These are phyloP conservation scores for Plasmodium gonderi DNA, from an alignment of 169 alveolate species.

Conservation along the genomic window DNA sequence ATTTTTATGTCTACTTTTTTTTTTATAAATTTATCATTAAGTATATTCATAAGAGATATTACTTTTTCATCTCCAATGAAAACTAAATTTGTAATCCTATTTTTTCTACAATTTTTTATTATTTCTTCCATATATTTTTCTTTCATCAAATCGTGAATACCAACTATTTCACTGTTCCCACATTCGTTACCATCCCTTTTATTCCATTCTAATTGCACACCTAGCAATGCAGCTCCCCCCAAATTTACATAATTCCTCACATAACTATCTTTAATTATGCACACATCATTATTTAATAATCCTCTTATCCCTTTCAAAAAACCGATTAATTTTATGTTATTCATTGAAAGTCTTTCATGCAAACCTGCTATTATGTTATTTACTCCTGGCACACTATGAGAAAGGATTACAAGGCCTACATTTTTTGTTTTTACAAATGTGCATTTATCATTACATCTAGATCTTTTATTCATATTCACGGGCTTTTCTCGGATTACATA, in stretches of 20 bases:
- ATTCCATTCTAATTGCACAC: neutral
- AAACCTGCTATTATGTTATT: conserved; percentile 43
- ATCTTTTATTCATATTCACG: neutral
- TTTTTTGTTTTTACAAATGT: neutral
- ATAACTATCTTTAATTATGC: conserved; percentile 31
- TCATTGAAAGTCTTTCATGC: conserved; percentile 36
- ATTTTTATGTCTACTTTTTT: conserved; percentile 3
- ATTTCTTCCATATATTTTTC: neutral
- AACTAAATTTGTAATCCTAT: conserved; percentile 18
- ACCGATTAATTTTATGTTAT: conserved; percentile 13
- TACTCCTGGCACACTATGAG: conserved; percentile 23
- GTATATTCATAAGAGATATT: conserved; percentile 23
- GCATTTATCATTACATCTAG: neutral
- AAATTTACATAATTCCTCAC: neutral
- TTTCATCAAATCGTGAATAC: neutral
- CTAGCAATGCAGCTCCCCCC: conserved; percentile 41
- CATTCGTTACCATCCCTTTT: neutral
- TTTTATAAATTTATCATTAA: conserved; percentile 38
- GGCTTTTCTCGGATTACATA: neutral
- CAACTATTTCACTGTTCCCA: neutral
- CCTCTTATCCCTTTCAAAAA: conserved; percentile 37
- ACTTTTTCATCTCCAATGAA: conserved; percentile 66
- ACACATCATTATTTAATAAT: conserved; percentile 16
- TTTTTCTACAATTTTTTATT: conserved; percentile 2
- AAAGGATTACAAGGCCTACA: conserved; percentile 27